Percentiles rank a stretch among this genome's conserved stretches.
Conservation (phyloP, 495 filamentous ascomycete species). For the Talaromyces stipitatus region DNA sequence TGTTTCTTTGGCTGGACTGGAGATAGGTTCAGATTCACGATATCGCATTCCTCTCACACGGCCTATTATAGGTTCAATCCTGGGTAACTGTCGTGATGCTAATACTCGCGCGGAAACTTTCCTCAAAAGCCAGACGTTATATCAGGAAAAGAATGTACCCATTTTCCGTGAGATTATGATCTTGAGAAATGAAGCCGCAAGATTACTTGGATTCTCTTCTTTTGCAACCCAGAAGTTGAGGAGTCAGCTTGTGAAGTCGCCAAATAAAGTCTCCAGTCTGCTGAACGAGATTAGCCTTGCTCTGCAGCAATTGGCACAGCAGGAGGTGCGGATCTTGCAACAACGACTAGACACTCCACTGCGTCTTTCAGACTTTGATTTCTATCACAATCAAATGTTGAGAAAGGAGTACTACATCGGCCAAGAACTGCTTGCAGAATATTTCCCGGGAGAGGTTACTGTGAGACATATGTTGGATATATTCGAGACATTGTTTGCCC, state of each 20-base stretch:
- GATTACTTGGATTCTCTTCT: slow-evolving; percentile 82
- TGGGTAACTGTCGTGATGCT: slow-evolving; percentile 55
- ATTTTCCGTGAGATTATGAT: slow-evolving; percentile 83
- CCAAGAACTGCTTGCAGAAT: slow-evolving; percentile 83
- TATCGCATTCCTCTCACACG: not conserved
- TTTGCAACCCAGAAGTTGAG: slow-evolving; percentile 87
- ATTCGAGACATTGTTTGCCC: slow-evolving; percentile 86
- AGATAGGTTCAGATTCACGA: not conserved
- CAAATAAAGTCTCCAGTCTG: slow-evolving; percentile 77
- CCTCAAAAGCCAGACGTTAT: slow-evolving; percentile 58
- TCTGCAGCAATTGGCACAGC: slow-evolving; percentile 66
- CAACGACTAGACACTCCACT: slow-evolving; percentile 75
- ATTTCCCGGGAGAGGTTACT: slow-evolving; percentile 80
- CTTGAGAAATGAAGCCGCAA: slow-evolving; percentile 85
- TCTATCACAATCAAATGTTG: slow-evolving; percentile 85
- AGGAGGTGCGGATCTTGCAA: slow-evolving; percentile 63
- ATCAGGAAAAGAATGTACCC: slow-evolving; percentile 76
- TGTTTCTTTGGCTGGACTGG: not conserved
- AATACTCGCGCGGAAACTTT: slow-evolving; percentile 50
- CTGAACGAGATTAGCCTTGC: slow-evolving; percentile 68
- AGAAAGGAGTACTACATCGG: slow-evolving; percentile 85
- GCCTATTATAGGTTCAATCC: not conserved
- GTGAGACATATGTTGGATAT: slow-evolving; percentile 87
- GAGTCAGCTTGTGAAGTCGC: slow-evolving; percentile 94
- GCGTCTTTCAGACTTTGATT: slow-evolving; percentile 76